phyloP scores from a whole-genome alignment of 805 yeast species.

The Candida boidinii region DNA sequence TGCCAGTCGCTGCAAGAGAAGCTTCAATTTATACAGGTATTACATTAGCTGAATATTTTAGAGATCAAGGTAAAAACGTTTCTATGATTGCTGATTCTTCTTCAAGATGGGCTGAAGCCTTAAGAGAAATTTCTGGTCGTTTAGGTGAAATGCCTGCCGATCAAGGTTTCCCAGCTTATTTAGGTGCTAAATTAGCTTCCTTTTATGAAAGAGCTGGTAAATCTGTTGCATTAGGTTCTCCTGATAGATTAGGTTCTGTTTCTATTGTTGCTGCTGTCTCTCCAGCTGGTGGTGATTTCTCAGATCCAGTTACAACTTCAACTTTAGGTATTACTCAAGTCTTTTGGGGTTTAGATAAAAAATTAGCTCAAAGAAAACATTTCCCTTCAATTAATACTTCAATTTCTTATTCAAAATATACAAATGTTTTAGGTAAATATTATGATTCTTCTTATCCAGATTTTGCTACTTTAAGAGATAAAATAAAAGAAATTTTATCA shows the following conservation, averaged over 20 bases:
- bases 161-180: slow-evolving; percentile 99
- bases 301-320: slow-evolving; percentile 98
- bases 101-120: slow-evolving; percentile 99
- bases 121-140: slow-evolving; percentile 99
- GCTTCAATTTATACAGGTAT: slow-evolving; percentile 99
- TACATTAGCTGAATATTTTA: slow-evolving; percentile 96
- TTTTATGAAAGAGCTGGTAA: slow-evolving; percentile 99
- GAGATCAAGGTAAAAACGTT: slow-evolving; percentile 99
- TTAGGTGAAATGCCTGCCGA: slow-evolving; percentile 99
- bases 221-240: slow-evolving; percentile 91
- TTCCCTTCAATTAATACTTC: slow-evolving; percentile 98
- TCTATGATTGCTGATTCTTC: slow-evolving; percentile 99
- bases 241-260: slow-evolving; percentile 93
- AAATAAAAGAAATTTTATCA: slow-evolving; percentile 87
- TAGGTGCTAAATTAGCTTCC: slow-evolving; percentile 97
- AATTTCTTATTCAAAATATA: slow-evolving; percentile 94
- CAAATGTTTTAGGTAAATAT: slow-evolving; percentile 75
- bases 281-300: slow-evolving; percentile 99
- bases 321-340: slow-evolving; percentile 99
- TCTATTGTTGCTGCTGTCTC: slow-evolving; percentile 99
- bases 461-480: slow-evolving; percentile 83
- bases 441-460: slow-evolving; percentile 85
- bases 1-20: slow-evolving; percentile 99
- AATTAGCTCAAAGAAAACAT: slow-evolving; percentile 98
- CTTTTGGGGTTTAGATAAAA: slow-evolving; percentile 99